Conservation (phyloP, 441 rosid genomes). For the Dalechampia spathulata region DNA sequence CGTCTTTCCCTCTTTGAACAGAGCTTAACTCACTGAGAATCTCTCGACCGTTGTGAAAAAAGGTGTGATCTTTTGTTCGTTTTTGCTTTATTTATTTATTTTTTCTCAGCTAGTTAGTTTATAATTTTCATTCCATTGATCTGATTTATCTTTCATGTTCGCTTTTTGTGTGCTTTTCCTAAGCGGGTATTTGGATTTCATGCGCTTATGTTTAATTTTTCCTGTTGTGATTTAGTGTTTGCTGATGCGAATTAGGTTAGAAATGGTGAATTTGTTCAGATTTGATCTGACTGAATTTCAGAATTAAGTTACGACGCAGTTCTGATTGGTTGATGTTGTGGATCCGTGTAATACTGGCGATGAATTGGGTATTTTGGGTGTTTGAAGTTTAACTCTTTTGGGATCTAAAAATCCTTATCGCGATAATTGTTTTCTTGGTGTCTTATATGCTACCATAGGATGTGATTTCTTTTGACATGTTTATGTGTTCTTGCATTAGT, state of each 20-base stretch:
- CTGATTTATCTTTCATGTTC: too few relatives aligned
- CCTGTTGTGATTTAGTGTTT: constrained; percentile 6
- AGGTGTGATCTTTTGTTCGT: too few relatives aligned
- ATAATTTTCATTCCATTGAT: too few relatives aligned
- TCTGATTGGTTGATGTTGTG: not conserved
- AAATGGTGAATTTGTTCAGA: not conserved
- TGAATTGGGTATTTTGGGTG: not conserved
- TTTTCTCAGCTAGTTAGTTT: too few relatives aligned
- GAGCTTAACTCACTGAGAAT: too few relatives aligned
- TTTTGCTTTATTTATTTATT: too few relatives aligned
- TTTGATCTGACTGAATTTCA: constrained; percentile 16
- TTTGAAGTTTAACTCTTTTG: not conserved
- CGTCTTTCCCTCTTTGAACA: too few relatives aligned
- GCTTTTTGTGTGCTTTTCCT: constrained; percentile 11
- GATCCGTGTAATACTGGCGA: not conserved
- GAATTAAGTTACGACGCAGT: not conserved
- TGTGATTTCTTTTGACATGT: not conserved
- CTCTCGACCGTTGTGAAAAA: too few relatives aligned
- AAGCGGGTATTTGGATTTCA: constrained; percentile 25
- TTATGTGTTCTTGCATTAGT: too few relatives aligned
- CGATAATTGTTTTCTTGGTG: not conserved
- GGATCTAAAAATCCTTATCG: not conserved
- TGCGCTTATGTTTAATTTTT: not conserved
- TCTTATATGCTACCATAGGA: not conserved
- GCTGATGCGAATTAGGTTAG: too few relatives aligned